Evolutionary conservation across 805 yeast genomes (phyloP), one percentile per base, ranked within the genome.

Genomic region (Pichia occidentalis): DNA sequence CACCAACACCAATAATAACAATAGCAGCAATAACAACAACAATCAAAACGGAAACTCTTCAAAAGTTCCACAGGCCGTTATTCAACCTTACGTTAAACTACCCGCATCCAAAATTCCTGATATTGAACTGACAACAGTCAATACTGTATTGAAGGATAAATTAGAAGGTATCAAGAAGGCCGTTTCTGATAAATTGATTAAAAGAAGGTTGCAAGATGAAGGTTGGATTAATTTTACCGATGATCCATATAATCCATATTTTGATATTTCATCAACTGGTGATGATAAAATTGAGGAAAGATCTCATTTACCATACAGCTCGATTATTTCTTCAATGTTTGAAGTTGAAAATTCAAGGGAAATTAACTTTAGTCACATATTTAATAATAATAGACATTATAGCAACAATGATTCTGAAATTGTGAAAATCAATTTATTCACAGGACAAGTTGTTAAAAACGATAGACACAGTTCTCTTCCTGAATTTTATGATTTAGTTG

Each of bases 81-180:
- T 70, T 26, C 90, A 85, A 54, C 87, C 94, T 18, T 84, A 87
- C 63, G 94, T 86, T 49, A 80, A 83, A 51, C 59, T 86, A 27
- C 95, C 96, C 3, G 81, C 92, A 26, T 83, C 95, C 2, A 85
- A 86, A 60, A 84, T 90, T 46, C 97, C 97, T 12, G 97, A 90
- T 59, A 71, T 88, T 71, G 95, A 86, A 32, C 67, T 90, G 43
- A 80, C 83, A 18, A 85, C 95, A 5, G 88, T 87, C 9, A 84
- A 83, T 38, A 71, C 77, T 32, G 77, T 86, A 17, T 62, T 84
- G 34, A 68, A 74, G 33, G 88, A 80, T 45, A 85, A 86, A 60
- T 81, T 85, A 44, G 78, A 71, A 39, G 80, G 85, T 6, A 80
- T 88, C 44, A 78, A 79, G 45, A 73, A 78, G 39, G 94, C 85